phyloP scores from a whole-genome alignment of 495 filamentous ascomycete genomes.

The Bacidia rubella region DNA sequence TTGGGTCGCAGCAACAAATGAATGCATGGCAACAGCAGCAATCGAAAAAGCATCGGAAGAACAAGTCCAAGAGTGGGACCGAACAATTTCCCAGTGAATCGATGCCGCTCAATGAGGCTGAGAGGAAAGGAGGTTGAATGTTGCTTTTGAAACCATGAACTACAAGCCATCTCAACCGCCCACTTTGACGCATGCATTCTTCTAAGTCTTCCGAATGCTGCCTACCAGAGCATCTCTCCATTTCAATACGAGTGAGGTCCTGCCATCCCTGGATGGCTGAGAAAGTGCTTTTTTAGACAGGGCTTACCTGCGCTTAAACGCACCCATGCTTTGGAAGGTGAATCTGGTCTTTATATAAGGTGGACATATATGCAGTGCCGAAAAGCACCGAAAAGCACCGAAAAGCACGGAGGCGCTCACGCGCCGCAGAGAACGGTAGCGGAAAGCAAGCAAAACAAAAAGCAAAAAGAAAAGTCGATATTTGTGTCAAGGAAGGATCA shows the following conservation, averaged over 20 bases:
- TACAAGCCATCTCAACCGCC: background rate
- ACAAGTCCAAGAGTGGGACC: slow-evolving; percentile 25
- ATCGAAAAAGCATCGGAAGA: slow-evolving; percentile 33
- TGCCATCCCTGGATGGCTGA: too few species aligned
- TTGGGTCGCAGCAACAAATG: slow-evolving; percentile 5
- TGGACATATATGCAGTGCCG: too few species aligned
- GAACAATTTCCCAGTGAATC: slow-evolving; percentile 26
- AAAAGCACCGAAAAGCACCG: too few species aligned
- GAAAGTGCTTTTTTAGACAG: too few species aligned
- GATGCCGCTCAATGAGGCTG: slow-evolving; percentile 33
- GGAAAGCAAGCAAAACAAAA: background rate
- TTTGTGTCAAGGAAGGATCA: background rate
- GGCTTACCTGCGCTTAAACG: too few species aligned
- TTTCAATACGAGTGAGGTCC: too few species aligned
- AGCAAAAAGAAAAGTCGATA: background rate
- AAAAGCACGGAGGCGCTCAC: too few species aligned
- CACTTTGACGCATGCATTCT: background rate
- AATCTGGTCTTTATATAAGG: too few species aligned
- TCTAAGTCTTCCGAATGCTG: background rate
- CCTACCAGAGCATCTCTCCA: too few species aligned
- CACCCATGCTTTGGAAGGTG: too few species aligned
- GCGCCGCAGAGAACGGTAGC: too few species aligned
- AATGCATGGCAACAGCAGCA: slow-evolving; percentile 36
- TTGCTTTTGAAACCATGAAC: background rate
- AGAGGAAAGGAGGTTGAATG: slow-evolving; percentile 36